Base-by-base conservation (phyloP, 108 stramenopile species). In the Pseudonitzschia multiseries region DNA sequence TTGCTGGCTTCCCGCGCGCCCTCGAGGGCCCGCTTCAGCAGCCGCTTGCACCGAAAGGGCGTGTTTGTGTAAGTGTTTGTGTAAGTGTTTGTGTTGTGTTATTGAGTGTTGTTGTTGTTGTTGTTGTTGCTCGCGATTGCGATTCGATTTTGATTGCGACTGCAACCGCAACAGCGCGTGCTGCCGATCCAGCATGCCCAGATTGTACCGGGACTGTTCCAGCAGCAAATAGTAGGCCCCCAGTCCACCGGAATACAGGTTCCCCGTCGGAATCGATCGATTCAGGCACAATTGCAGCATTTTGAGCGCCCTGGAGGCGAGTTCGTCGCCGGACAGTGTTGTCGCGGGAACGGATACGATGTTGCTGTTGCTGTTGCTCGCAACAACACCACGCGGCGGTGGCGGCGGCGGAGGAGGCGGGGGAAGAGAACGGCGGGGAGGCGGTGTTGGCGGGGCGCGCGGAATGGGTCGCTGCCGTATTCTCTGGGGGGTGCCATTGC, bases 221-320 rank as follows among this genome's bases (percentile, higher is more conserved):
- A 70, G 51, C 9, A 77, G 29, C 15, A 77, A 48, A 17, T 50
- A 77, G 53, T 65, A 77, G n/a, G 69, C 68, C 1, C 76, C 76
- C 51, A 77, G 65, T 27, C 76, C 68, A 8, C 69, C 69, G 1
- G 57, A 44, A 27, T 61, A 68, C 40, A 77, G 62, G 40, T 77
- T 77, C 15, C 65, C 76, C 0, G 52, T 65, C 12, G 68, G 64
- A n/a, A 62, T 62, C 4, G 61, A 56, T 26, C 54, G 54, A 1
- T 56, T 24, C 2, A 56, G 26, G 10, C 54, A 56, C 54, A 24
- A 24, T 9, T 56, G 54, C 4, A 56, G 24, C 54, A 56, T 56
- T 1, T 56, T 22, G 24, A 22, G 21, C 9, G 54, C 54, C 54
- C 24, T 56, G 2, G 54, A 56, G 5, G 54, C 54, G 54, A 56